Percentiles rank a stretch among this genome's conserved stretches.
phyloP scores from a whole-genome alignment of 306 rosid genomes.

The Vicia sativa region DNA sequence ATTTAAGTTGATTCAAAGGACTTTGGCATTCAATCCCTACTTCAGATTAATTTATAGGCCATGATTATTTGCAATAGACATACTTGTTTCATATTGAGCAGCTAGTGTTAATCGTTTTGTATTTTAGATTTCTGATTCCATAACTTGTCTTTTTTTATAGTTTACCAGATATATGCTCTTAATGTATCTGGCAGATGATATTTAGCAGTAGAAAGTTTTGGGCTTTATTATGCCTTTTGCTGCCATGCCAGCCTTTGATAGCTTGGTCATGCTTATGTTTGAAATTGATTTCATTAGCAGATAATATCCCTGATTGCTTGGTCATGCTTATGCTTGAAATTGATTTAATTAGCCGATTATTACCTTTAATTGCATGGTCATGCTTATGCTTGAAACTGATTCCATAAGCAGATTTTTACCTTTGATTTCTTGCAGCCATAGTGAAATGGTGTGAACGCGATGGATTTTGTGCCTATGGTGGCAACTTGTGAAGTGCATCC shows the following conservation, averaged over 20 bases:
- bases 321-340: constrained; percentile 9
- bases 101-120: constrained; percentile 36
- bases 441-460: not conserved
- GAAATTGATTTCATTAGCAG: constrained; percentile 14
- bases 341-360: constrained; percentile 21
- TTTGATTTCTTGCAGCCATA: not conserved
- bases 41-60: constrained; percentile 41
- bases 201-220: constrained; percentile 23
- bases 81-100: constrained; percentile 35
- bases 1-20: constrained; percentile 57
- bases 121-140: constrained; percentile 39
- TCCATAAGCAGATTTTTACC: constrained; percentile 18
- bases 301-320: constrained; percentile 18
- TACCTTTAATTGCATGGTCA: constrained; percentile 6
- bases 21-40: constrained; percentile 25
- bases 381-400: constrained; percentile 5
- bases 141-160: constrained; percentile 20
- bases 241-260: constrained; percentile 23
- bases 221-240: constrained; percentile 19
- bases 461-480: not conserved
- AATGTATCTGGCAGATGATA: constrained; percentile 38
- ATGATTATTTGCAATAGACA: constrained; percentile 31
- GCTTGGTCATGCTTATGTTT: constrained; percentile 24
- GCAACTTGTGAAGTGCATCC: not conserved
- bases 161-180: constrained; percentile 38